Conservation (phyloP, 1,284 basidiomycete genomes). For the Tilletia walkeri region DNA sequence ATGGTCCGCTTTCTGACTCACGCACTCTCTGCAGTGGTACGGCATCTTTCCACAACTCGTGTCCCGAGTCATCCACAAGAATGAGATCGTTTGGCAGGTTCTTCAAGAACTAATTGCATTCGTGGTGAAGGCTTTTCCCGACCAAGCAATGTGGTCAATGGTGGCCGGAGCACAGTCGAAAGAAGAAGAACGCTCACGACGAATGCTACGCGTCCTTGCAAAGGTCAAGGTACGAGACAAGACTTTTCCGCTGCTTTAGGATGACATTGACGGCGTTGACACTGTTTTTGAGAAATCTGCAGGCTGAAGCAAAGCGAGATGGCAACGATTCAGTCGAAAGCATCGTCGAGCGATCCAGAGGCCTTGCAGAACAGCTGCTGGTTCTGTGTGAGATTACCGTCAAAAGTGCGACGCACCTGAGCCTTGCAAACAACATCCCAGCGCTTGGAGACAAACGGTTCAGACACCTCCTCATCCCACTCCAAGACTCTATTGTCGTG, state of each 20-base stretch:
- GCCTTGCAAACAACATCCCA: neutral
- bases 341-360: slow-evolving; percentile 40
- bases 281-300: neutral
- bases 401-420: slow-evolving; percentile 24
- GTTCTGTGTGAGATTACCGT: slow-evolving; percentile 47
- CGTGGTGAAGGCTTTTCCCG: slow-evolving; percentile 79
- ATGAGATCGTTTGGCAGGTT: slow-evolving; percentile 67
- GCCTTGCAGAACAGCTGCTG: slow-evolving; percentile 49
- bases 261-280: neutral
- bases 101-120: slow-evolving; percentile 70
- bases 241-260: neutral
- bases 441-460: neutral
- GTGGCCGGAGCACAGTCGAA: slow-evolving; percentile 84
- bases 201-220: slow-evolving; percentile 69
- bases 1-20: neutral
- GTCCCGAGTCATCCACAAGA: slow-evolving; percentile 82
- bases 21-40: slow-evolving; percentile 66
- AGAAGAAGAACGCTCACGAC: slow-evolving; percentile 65
- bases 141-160: slow-evolving; percentile 91
- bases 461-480: slow-evolving; percentile 63
- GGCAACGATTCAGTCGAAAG: slow-evolving; percentile 23
- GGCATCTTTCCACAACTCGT: slow-evolving; percentile 96
- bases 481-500: slow-evolving; percentile 91
- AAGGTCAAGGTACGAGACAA: slow-evolving; percentile 63
- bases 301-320: slow-evolving; percentile 9